Conservation (phyloP, 2,329 filamentous ascomycete genomes). For the Scytalidium sp. region DNA sequence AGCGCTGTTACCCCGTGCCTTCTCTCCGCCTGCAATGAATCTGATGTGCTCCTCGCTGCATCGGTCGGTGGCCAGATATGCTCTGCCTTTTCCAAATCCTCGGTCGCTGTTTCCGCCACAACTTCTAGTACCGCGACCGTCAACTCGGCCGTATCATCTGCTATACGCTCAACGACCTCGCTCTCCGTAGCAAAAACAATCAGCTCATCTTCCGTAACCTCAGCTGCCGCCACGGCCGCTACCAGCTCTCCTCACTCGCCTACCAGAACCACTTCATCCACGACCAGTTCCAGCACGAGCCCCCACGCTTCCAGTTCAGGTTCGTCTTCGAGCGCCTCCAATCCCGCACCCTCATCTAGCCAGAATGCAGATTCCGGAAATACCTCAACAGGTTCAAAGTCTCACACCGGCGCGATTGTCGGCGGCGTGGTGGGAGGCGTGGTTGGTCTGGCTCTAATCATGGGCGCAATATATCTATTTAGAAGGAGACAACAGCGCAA, state of each 20-base stretch:
- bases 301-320: too few species aligned
- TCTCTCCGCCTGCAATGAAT: slow-evolving; percentile 29
- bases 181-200: background rate
- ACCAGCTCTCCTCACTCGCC: background rate
- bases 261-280: background rate
- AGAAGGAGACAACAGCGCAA: too few species aligned
- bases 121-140: background rate
- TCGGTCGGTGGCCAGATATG: slow-evolving; percentile 30
- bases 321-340: background rate
- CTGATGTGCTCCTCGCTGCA: slow-evolving; percentile 29
- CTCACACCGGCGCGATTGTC: too few species aligned
- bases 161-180: background rate
- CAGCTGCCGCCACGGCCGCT: background rate
- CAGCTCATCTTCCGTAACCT: background rate
- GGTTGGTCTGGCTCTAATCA: too few species aligned
- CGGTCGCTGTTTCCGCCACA: background rate
- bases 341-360: background rate
- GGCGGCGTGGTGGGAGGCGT: too few species aligned
- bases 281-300: background rate
- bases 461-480: too few species aligned
- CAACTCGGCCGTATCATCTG: background rate
- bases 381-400: too few species aligned
- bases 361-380: too few species aligned
- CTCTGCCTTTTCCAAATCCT: slow-evolving; percentile 23
- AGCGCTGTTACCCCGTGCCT: slow-evolving; percentile 26